Evolutionary conservation across 2,329 filamentous ascomycete species (phyloP), one percentile per base, ranked within the genome.

Genomic region (Geosmithia flava): DNA sequence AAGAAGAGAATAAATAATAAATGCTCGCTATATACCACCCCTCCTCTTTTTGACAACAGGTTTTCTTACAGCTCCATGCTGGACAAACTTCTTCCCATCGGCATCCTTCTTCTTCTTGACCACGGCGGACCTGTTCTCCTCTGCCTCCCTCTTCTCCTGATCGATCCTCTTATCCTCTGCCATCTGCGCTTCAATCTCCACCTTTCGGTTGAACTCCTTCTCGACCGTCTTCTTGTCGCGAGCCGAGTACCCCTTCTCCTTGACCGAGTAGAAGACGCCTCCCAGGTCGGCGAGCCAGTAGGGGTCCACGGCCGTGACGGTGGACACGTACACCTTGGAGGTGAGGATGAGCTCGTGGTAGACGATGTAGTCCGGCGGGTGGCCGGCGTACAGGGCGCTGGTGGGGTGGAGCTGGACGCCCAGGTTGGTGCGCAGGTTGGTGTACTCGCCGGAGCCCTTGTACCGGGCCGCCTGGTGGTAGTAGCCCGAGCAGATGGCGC

Each of bases 301-400:
- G 47, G 93, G 91, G 62, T 98, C 93, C 1, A 98, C 93, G 1
- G 88, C 81, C 4, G 93, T 98, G 10, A 98, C 93, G 4, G 88
- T 95, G 3, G 87, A 94, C 81, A 98, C 96, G 70, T 97, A 98
- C 62, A 97, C 93, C 62, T 95, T 96, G 49, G 83, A 87, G 0
- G 93, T 98, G 51, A 98, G 79, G 57, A 98, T 95, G 50, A 98
- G 78, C 66, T 98, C 93, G 71, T 98, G 93, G 66, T 98, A 98
- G 42, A 98, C 82, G 47, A 98, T 88, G 60, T 97, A 97, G 62
- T 98, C 93, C 1, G 94, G 93, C 20, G 95, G 78, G 64, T 95
- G 94, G 3, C 93, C 93, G 1, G 93, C 93, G 61, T 96, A 97
- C 1, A 98, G 76, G 2, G 93, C 88, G 53, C 83, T 90, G 0